Conservation (phyloP, 2,329 filamentous ascomycete species). For the Volutella citrinella region DNA sequence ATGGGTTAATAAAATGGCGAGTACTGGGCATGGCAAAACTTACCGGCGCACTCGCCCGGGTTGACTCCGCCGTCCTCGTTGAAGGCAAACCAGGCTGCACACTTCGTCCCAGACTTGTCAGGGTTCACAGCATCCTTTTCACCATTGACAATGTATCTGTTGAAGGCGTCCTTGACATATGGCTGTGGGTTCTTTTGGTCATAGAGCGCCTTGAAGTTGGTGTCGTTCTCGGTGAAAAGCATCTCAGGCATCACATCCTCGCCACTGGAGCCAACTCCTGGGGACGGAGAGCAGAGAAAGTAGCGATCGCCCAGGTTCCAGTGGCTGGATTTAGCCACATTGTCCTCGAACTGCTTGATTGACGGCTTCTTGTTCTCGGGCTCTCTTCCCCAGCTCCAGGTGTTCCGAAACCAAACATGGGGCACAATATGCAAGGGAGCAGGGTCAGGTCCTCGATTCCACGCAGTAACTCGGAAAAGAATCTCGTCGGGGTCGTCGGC, state of each 20-base stretch:
- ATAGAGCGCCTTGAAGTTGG: slow-evolving; percentile 78
- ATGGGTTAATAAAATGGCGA: no score
- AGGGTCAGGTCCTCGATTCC: slow-evolving; percentile 88
- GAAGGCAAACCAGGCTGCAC: slow-evolving; percentile 87
- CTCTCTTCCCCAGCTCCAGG: slow-evolving; percentile 92
- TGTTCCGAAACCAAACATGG: slow-evolving; percentile 96
- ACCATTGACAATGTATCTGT: slow-evolving; percentile 78
- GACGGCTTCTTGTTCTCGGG: slow-evolving; percentile 72
- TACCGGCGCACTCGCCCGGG: slow-evolving; percentile 87
- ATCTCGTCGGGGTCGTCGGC: slow-evolving; percentile 87
- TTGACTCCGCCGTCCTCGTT: slow-evolving; percentile 84
- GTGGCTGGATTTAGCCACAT: slow-evolving; percentile 74
- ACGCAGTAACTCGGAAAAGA: slow-evolving; percentile 90
- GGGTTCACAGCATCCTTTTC: slow-evolving; percentile 83
- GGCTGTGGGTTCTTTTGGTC: slow-evolving; percentile 72
- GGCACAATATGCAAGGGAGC: slow-evolving; percentile 91
- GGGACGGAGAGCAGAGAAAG: slow-evolving; percentile 83
- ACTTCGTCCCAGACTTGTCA: slow-evolving; percentile 76
- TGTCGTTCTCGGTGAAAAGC: slow-evolving; percentile 95
- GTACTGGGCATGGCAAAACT: no score
- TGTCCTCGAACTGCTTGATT: slow-evolving; percentile 64
- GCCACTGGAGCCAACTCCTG: slow-evolving; percentile 73
- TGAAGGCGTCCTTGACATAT: slow-evolving; percentile 95
- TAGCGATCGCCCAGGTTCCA: slow-evolving; percentile 78
- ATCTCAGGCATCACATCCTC: slow-evolving; percentile 82